phyloP scores from a whole-genome alignment of 306 rosid species.

The Corylus avellana region DNA sequence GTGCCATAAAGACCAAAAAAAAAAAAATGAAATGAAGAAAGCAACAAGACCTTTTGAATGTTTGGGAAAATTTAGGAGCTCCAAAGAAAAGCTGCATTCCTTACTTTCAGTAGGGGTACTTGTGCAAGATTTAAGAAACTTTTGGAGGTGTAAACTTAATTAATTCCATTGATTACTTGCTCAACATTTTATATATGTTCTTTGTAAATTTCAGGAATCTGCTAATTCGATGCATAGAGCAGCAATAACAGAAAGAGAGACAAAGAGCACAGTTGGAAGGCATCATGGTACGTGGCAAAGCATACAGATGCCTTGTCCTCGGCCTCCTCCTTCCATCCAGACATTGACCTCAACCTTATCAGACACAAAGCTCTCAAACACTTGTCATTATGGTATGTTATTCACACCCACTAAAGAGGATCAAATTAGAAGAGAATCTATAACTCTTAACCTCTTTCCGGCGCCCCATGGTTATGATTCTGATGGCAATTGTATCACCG shows the following conservation, averaged over 20 bases:
- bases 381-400: slow-evolving; percentile 11
- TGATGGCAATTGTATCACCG: slow-evolving; percentile 14
- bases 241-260: slow-evolving; percentile 40
- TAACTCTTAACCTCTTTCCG: slow-evolving; percentile 71
- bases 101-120: slow-evolving; percentile 41
- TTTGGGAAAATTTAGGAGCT: slow-evolving; percentile 34
- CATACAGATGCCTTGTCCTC: slow-evolving; percentile 30
- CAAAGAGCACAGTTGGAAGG: slow-evolving; percentile 14
- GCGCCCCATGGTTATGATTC: slow-evolving; percentile 24
- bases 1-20: background rate
- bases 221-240: slow-evolving; percentile 28
- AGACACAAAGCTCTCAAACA: slow-evolving; percentile 15
- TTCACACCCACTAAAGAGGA: slow-evolving; percentile 26
- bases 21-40: slow-evolving; percentile 24
- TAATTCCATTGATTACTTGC: background rate
- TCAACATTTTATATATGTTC: background rate
- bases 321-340: slow-evolving; percentile 4
- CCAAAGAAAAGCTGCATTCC: slow-evolving; percentile 36
- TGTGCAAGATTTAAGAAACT: slow-evolving; percentile 33
- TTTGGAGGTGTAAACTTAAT: slow-evolving; percentile 19
- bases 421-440: slow-evolving; percentile 21
- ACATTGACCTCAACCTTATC: slow-evolving; percentile 18
- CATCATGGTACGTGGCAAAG: slow-evolving; percentile 31
- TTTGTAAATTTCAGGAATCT: slow-evolving; percentile 51
- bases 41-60: slow-evolving; percentile 30